Percentiles rank a stretch among this genome's conserved stretches.
phyloP scores from a whole-genome alignment of 2,329 filamentous ascomycete genomes.

The Fusarium nanum region DNA sequence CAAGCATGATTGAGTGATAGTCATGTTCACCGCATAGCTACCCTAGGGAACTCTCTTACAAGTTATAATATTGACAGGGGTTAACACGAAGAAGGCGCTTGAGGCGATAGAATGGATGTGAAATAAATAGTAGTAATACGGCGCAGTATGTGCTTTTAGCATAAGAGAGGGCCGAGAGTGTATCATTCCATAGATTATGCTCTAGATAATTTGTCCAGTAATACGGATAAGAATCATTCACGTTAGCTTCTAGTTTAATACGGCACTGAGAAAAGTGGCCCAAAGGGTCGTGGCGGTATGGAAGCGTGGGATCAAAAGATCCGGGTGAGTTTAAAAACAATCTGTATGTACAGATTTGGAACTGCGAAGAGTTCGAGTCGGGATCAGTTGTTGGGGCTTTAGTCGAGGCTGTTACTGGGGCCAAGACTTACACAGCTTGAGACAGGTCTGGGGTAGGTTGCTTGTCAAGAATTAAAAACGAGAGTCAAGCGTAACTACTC shows the following conservation, averaged over 20 bases:
- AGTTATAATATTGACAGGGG: not conserved
- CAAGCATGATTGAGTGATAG: constrained; percentile 4
- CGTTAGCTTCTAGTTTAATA: not conserved
- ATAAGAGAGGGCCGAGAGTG: not conserved
- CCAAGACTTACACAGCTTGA: too few relatives aligned
- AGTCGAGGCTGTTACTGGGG: not conserved
- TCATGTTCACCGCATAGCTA: not conserved
- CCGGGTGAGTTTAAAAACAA: too few relatives aligned
- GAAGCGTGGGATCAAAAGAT: not conserved
- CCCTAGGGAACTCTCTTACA: not conserved
- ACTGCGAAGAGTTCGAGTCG: not conserved
- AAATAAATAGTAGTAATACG: not conserved
- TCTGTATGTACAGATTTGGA: not conserved
- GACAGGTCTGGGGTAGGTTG: not conserved
- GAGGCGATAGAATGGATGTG: not conserved
- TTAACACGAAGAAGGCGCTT: not conserved
- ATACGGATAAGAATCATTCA: not conserved
- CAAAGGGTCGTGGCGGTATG: not conserved
- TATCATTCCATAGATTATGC: not conserved
- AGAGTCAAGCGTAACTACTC: not conserved
- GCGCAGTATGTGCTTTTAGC: too few relatives aligned
- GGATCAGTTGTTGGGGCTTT: not conserved
- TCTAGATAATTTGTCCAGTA: not conserved
- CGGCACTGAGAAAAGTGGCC: not conserved
- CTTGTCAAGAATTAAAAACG: not conserved